A percentile compares a stretch with the other conserved stretches of the same genome.
Evolutionary conservation across 306 rosid genomes (phyloP).

Genomic region (Gastrolobium villosum): DNA sequence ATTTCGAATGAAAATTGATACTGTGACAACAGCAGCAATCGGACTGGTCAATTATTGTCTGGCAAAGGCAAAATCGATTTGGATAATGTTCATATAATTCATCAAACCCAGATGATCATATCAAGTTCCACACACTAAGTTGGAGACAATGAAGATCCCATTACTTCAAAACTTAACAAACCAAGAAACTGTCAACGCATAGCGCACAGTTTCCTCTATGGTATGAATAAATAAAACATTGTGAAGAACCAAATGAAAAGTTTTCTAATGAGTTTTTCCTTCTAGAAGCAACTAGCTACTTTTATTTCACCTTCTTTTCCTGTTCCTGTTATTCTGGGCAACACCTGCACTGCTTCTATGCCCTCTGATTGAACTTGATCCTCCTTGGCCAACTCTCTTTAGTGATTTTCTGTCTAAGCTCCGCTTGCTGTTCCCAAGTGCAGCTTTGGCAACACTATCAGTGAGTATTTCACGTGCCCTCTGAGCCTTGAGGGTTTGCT

Average conservation of each 20-base stretch:
- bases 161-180: constrained; percentile 52
- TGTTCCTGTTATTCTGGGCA: constrained; percentile 54
- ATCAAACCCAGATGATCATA: background rate
- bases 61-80: constrained; percentile 1
- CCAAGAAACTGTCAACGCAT: constrained; percentile 39
- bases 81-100: constrained; percentile 6
- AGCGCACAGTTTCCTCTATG: background rate
- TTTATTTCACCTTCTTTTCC: constrained; percentile 51
- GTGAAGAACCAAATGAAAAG: constrained; percentile 16
- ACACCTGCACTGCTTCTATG: constrained; percentile 56
- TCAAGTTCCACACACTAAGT: constrained; percentile 19
- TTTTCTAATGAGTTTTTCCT: constrained; percentile 38
- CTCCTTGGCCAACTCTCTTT: constrained; percentile 59
- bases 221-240: constrained; percentile 26
- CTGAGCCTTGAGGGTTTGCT: constrained; percentile 70
- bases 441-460: constrained; percentile 73
- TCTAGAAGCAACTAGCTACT: constrained; percentile 15
- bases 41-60: background rate
- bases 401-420: constrained; percentile 54
- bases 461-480: constrained; percentile 62
- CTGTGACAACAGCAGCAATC: background rate
- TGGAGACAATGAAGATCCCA: constrained; percentile 9
- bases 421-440: constrained; percentile 67
- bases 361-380: constrained; percentile 44
- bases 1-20: constrained; percentile 22